Evolutionary conservation across 1,284 basidiomycete species (phyloP).

Genomic region (Puccinia horiana): DNA sequence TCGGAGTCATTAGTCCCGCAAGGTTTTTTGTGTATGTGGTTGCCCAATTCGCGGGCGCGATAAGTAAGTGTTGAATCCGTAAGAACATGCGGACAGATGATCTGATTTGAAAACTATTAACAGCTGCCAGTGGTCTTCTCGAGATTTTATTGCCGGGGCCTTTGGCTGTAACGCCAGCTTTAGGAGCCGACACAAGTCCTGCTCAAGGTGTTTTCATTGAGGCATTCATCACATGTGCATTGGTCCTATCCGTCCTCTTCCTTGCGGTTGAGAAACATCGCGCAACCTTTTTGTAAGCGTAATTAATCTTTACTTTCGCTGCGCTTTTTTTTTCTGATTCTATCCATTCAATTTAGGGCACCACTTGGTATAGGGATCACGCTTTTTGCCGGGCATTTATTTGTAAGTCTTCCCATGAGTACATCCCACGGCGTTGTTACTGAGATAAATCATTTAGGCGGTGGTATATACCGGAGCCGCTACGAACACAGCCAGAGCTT

Average conservation of each 20-base stretch:
- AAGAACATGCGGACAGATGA: not conserved
- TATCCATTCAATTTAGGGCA: constrained; percentile 59
- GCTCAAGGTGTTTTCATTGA: constrained; percentile 42
- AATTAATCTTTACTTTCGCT: constrained; percentile 54
- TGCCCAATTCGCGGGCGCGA: constrained; percentile 61
- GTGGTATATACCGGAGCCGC: constrained; percentile 43
- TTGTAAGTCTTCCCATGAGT: constrained; percentile 48
- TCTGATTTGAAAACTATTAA: not conserved
- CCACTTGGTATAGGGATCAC: constrained; percentile 40
- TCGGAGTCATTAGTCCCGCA: constrained; percentile 66
- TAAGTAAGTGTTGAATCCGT: not conserved
- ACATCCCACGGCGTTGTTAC: not conserved
- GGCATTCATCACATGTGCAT: constrained; percentile 26
- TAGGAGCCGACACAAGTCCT: constrained; percentile 27
- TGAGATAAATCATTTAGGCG: constrained; percentile 9
- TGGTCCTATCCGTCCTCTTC: constrained; percentile 37
- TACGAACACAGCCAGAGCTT: constrained; percentile 38
- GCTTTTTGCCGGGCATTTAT: constrained; percentile 37
- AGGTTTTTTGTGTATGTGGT: constrained; percentile 68
- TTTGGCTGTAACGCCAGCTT: constrained; percentile 32
- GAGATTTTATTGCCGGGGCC: constrained; percentile 34
- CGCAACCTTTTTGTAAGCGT: constrained; percentile 61
- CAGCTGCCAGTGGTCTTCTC: constrained; percentile 25
- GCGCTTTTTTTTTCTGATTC: not conserved
- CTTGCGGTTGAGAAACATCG: constrained; percentile 46